These are phyloP conservation scores for Potentilla sterilis DNA, from an alignment of 306 rosid species.

Conservation along the genomic window DNA sequence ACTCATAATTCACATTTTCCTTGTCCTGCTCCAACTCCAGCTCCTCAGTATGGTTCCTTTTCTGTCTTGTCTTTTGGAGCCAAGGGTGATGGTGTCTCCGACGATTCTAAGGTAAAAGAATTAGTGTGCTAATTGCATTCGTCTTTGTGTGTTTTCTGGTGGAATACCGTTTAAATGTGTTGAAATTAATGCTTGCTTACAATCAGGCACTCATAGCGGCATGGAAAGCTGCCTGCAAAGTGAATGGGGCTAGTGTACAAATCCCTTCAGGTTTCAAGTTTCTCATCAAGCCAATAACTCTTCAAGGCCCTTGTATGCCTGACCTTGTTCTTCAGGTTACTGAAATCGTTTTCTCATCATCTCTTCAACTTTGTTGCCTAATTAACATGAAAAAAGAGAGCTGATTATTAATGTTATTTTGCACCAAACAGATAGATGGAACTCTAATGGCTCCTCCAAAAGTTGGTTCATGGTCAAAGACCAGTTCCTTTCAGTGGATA, in stretches of 20 bases:
- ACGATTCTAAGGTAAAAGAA: slow-evolving; percentile 66
- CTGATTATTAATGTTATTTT: slow-evolving; percentile 6
- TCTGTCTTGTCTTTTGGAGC: slow-evolving; percentile 72
- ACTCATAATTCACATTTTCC: slow-evolving; percentile 35
- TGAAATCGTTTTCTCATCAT: slow-evolving; percentile 6
- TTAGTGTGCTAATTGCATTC: not conserved
- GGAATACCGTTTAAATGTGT: not conserved
- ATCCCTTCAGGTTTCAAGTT: slow-evolving; percentile 61
- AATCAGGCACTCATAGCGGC: slow-evolving; percentile 73
- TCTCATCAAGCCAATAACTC: slow-evolving; percentile 63
- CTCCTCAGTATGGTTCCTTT: slow-evolving; percentile 41
- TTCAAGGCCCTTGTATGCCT: slow-evolving; percentile 89
- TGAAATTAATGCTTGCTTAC: slow-evolving; percentile 10
- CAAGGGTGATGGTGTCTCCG: slow-evolving; percentile 71
- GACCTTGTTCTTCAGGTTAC: slow-evolving; percentile 73
- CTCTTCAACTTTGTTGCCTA: not conserved
- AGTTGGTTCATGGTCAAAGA: slow-evolving; percentile 69
- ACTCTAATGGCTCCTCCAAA: slow-evolving; percentile 68
- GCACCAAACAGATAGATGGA: slow-evolving; percentile 74
- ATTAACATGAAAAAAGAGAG: not conserved
- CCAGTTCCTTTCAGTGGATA: slow-evolving; percentile 76
- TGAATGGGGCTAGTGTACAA: slow-evolving; percentile 53
- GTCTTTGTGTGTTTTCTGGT: not conserved
- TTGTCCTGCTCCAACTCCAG: slow-evolving; percentile 43
- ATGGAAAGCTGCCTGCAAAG: slow-evolving; percentile 83